These are phyloP conservation scores for Isabelozyma rhagii DNA, from an alignment of 805 yeast genomes.

Conservation along the genomic window DNA sequence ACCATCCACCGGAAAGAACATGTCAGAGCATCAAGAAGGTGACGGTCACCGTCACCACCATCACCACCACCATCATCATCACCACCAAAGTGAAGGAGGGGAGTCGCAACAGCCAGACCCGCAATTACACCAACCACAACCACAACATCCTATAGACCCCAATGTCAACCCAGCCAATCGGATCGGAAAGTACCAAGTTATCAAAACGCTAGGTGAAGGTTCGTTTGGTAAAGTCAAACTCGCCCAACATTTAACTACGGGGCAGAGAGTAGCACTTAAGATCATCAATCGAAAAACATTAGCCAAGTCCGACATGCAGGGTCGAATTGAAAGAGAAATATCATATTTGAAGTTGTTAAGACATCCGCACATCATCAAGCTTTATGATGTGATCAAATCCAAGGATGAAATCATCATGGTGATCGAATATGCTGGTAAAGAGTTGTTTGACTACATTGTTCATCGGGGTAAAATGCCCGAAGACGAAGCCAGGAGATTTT, in stretches of 20 bases:
- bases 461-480: slow-evolving; percentile 93
- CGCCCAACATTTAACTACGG: slow-evolving; percentile 86
- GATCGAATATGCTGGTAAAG: slow-evolving; percentile 95
- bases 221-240: slow-evolving; percentile 94
- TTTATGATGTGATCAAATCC: slow-evolving; percentile 92
- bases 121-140: slow-evolving; percentile 2
- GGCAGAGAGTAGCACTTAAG: slow-evolving; percentile 88
- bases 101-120: not conserved
- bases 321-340: slow-evolving; percentile 91
- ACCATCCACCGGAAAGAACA: not conserved
- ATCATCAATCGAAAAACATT: slow-evolving; percentile 89
- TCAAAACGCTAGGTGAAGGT: slow-evolving; percentile 92
- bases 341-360: slow-evolving; percentile 81
- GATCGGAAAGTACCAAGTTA: slow-evolving; percentile 90
- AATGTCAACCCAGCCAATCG: slow-evolving; percentile 38
- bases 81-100: slow-evolving; percentile 10
- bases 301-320: slow-evolving; percentile 96
- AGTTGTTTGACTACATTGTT: slow-evolving; percentile 90
- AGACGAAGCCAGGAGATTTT: slow-evolving; percentile 85
- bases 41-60: slow-evolving; percentile 11
- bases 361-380: slow-evolving; percentile 94
- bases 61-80: slow-evolving; percentile 19
- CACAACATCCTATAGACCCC: slow-evolving; percentile 17
- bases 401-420: slow-evolving; percentile 97
- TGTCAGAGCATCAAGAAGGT: slow-evolving; percentile 8